Conservation (phyloP, 2,329 filamentous ascomycete species). For the Calonectria hawksworthii region DNA sequence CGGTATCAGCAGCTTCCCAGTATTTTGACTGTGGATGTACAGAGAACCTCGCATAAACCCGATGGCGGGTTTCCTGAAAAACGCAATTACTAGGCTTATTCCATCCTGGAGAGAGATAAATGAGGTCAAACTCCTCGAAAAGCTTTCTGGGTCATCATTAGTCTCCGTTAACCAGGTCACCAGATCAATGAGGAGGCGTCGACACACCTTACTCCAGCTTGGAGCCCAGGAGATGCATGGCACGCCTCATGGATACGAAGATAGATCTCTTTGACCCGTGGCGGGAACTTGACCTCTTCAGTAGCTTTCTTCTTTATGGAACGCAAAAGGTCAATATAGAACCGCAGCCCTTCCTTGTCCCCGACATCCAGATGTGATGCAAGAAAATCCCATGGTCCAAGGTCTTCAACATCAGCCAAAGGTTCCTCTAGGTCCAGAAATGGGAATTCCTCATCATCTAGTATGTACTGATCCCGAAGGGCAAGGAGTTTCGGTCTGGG, state of each 20-base stretch:
- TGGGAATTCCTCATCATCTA: constrained; percentile 38
- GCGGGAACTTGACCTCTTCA: constrained; percentile 33
- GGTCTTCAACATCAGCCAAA: constrained; percentile 23
- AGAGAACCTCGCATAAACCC: constrained; percentile 20
- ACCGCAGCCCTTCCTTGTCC: constrained; percentile 34
- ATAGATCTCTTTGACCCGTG: constrained; percentile 39
- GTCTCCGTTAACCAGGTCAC: background rate
- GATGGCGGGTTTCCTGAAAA: background rate
- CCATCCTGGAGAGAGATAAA: background rate
- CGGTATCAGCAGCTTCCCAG: constrained; percentile 42
- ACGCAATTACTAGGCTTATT: constrained; percentile 32
- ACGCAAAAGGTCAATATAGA: constrained; percentile 40
- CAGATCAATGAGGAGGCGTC: background rate
- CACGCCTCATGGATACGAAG: constrained; percentile 40
- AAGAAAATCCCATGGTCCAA: constrained; percentile 37
- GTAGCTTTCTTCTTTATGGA: constrained; percentile 28
- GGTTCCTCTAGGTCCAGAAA: constrained; percentile 37
- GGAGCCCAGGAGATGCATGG: constrained; percentile 33
- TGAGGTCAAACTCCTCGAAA: constrained; percentile 35
- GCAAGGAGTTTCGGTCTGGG: background rate
- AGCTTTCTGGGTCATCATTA: background rate
- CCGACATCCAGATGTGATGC: constrained; percentile 31
- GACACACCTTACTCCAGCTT: constrained; percentile 37
- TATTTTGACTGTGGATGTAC: constrained; percentile 34
- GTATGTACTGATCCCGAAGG: constrained; percentile 31